Conservation (phyloP, 805 yeast species). For the Teunomyces stri region DNA sequence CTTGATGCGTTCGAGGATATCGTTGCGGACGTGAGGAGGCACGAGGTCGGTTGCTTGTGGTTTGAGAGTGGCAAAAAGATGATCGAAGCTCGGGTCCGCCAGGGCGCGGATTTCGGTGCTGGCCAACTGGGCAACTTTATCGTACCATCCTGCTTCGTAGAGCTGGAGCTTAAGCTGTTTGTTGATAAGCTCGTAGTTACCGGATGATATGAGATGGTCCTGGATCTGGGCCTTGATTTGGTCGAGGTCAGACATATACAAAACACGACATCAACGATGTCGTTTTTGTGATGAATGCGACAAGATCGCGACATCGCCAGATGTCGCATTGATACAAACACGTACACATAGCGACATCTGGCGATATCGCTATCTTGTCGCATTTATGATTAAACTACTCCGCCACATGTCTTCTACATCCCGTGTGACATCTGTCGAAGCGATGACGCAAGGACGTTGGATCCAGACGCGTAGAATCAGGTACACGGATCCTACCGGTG, state of each 20-base stretch:
- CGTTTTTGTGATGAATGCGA: too few species aligned
- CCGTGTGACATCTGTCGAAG: constrained; percentile 28
- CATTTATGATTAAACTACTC: neutral
- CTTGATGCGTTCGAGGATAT: constrained; percentile 55
- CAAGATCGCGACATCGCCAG: too few species aligned
- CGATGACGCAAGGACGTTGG: constrained; percentile 41
- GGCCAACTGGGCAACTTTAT: constrained; percentile 63
- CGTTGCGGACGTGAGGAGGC: constrained; percentile 62
- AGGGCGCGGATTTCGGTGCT: constrained; percentile 41
- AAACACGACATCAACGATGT: too few species aligned
- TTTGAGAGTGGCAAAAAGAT: constrained; percentile 51
- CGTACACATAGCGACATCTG: too few species aligned
- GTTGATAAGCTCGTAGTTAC: constrained; percentile 77
- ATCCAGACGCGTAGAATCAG: constrained; percentile 59
- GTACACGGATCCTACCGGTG: constrained; percentile 72
- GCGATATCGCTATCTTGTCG: too few species aligned
- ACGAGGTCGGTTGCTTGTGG: constrained; percentile 71
- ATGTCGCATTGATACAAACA: too few species aligned
- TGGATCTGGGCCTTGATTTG: constrained; percentile 62
- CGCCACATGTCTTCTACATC: constrained; percentile 24
- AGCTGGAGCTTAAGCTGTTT: constrained; percentile 60
- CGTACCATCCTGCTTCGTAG: constrained; percentile 83
- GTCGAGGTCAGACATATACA: constrained; percentile 30
- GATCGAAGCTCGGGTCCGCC: constrained; percentile 46
- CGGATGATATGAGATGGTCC: constrained; percentile 67